Percentiles rank a stretch among this genome's conserved stretches.
These are phyloP conservation scores for Cryomyces antarcticus DNA, from an alignment of 495 filamentous ascomycete species.

Conservation along the genomic window DNA sequence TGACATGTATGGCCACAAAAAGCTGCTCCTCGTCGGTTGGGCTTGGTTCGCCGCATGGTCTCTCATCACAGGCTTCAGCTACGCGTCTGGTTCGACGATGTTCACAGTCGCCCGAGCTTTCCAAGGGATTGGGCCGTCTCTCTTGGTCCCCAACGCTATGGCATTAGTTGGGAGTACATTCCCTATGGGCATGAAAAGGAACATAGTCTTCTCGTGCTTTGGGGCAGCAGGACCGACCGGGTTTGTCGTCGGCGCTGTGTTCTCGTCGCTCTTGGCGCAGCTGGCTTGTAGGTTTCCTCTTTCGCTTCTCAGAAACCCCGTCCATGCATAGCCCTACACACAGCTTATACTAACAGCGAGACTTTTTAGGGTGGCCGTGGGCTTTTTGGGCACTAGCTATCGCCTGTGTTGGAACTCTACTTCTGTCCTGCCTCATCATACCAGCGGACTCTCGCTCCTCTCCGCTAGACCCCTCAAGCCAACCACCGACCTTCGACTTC, in stretches of 20 bases:
- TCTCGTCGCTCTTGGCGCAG: constrained; percentile 30
- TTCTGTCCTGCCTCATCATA: constrained; percentile 25
- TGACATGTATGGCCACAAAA: constrained; percentile 9
- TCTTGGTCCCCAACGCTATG: constrained; percentile 2
- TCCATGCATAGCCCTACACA: not conserved
- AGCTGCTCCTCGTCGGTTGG: constrained; percentile 5
- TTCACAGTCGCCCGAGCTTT: constrained; percentile 1
- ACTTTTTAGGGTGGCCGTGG: constrained; percentile 41
- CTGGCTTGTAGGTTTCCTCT: not conserved
- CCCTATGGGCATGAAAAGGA: constrained; percentile 30
- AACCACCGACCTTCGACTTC: constrained; percentile 22
- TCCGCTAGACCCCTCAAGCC: no score
- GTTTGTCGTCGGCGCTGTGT: constrained; percentile 26
- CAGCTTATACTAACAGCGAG: not conserved
- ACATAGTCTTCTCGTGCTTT: constrained; percentile 43
- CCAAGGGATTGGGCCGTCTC: constrained; percentile 1
- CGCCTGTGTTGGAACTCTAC: constrained; percentile 20
- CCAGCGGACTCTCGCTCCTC: constrained; percentile 14
- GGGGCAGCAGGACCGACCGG: constrained; percentile 41
- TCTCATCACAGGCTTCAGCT: constrained; percentile 1
- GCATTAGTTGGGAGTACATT: constrained; percentile 27
- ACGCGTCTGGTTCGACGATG: constrained; percentile 1
- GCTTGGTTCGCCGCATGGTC: constrained; percentile 12
- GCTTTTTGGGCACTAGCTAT: constrained; percentile 36
- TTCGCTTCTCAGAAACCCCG: no score